Evolutionary conservation across 208 protist genomes (phyloP).

Genomic region (Herpetomonas muscarum): DNA sequence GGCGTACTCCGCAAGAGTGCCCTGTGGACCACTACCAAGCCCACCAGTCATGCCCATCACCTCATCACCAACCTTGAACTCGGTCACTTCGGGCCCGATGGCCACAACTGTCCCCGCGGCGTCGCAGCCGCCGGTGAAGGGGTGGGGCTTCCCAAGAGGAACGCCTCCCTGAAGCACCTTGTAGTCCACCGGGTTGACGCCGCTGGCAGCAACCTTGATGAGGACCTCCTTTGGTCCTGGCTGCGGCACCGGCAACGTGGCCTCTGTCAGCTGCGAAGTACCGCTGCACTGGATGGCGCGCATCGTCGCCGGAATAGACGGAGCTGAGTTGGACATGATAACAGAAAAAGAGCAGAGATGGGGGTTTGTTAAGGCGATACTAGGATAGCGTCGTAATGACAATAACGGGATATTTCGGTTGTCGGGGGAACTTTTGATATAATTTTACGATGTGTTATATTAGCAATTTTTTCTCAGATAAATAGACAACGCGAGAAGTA

Average conservation of each 20-base stretch:
- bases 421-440: too few relatives aligned
- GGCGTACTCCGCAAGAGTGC: slow-evolving; percentile 20
- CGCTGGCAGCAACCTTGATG: slow-evolving; percentile 15
- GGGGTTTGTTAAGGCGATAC: too few relatives aligned
- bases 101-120: slow-evolving; percentile 12
- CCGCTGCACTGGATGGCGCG: too few relatives aligned
- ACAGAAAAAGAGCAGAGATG: too few relatives aligned
- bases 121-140: slow-evolving; percentile 11
- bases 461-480: too few relatives aligned
- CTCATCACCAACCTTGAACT: slow-evolving; percentile 14
- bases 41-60: slow-evolving; percentile 19
- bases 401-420: too few relatives aligned
- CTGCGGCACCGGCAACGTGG: slow-evolving; percentile 10
- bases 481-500: too few relatives aligned
- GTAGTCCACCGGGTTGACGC: slow-evolving; percentile 17
- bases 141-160: slow-evolving; percentile 6
- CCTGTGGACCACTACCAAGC: slow-evolving; percentile 9
- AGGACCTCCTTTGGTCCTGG: slow-evolving; percentile 10
- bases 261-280: slow-evolving; percentile 5
- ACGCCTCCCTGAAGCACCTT: slow-evolving; percentile 6
- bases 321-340: too few relatives aligned
- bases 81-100: slow-evolving; percentile 8
- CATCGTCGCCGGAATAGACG: too few relatives aligned
- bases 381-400: too few relatives aligned
- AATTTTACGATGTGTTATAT: too few relatives aligned